Evolutionary conservation across 345 rosid species (phyloP).

Genomic region (Draba incana): DNA sequence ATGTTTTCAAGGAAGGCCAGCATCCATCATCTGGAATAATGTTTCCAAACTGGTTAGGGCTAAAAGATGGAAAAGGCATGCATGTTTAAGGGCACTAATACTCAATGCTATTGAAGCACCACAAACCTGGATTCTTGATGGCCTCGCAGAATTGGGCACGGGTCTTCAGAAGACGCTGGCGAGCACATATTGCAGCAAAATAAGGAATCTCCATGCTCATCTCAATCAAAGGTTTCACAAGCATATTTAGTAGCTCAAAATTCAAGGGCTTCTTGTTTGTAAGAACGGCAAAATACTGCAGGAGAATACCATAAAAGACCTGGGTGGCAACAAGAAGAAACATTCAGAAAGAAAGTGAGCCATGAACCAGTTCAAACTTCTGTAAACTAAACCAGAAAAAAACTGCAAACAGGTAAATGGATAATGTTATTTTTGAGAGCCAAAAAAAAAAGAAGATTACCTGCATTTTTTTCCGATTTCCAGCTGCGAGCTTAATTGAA

Average conservation of each 20-base stretch:
- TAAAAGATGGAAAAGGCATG: conserved; percentile 10
- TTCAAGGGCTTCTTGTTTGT: conserved; percentile 74
- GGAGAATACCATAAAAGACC: conserved; percentile 87
- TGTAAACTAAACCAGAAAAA: neutral
- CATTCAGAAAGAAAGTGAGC: conserved; percentile 2
- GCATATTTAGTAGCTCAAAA: conserved; percentile 73
- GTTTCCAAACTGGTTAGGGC: conserved; percentile 18
- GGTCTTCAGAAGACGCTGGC: conserved; percentile 66
- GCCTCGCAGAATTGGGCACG: conserved; percentile 73
- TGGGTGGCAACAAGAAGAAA: conserved; percentile 43
- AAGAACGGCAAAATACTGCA: conserved; percentile 88
- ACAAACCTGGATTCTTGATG: conserved; percentile 73
- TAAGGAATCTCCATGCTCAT: conserved; percentile 89
- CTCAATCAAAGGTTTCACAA: conserved; percentile 87
- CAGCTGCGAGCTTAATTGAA: conserved; percentile 80
- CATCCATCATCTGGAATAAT: conserved; percentile 65
- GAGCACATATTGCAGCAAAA: conserved; percentile 97
- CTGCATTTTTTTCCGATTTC: conserved; percentile 95
- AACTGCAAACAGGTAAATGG: conserved; percentile 1
- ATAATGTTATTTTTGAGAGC: neutral
- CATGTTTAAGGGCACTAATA: conserved; percentile 3
- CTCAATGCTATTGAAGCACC: conserved; percentile 10
- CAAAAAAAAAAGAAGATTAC: conserved; percentile 43
- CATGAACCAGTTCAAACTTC: conserved; percentile 21
- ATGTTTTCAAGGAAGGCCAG: conserved; percentile 90